These are phyloP conservation scores for Calophaca sinica DNA, from an alignment of 306 rosid species.

Conservation along the genomic window DNA sequence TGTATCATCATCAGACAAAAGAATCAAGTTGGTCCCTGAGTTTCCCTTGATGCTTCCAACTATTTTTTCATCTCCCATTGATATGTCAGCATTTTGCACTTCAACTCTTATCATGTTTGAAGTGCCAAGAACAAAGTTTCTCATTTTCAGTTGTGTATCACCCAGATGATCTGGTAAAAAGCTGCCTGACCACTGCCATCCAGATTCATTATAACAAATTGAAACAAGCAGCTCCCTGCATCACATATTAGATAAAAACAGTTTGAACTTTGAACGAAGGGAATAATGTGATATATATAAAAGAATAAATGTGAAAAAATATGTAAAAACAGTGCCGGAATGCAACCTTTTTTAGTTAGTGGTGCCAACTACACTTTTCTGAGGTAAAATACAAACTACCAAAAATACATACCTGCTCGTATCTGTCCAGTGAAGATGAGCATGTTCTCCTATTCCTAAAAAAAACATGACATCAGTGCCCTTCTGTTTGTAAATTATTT, in stretches of 20 bases:
- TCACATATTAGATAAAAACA: constrained; percentile 40
- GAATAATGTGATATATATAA: constrained; percentile 12
- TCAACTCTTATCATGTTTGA: constrained; percentile 83
- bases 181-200: constrained; percentile 99
- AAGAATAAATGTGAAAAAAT: neutral
- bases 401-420: constrained; percentile 63
- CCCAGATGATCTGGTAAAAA: constrained; percentile 90
- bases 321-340: constrained; percentile 15
- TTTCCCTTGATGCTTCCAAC: constrained; percentile 90
- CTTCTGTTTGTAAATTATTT: constrained; percentile 82
- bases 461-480: constrained; percentile 71
- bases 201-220: constrained; percentile 80
- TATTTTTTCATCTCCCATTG: constrained; percentile 74
- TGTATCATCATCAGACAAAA: constrained; percentile 90
- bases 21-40: constrained; percentile 92
- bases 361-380: neutral
- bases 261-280: constrained; percentile 30
- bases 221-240: constrained; percentile 91
- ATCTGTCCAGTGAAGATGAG: constrained; percentile 95
- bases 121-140: constrained; percentile 73
- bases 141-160: constrained; percentile 92
- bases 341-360: constrained; percentile 4
- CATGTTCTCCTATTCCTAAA: constrained; percentile 73
- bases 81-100: constrained; percentile 96
- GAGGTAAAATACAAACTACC: constrained; percentile 5